Percentiles rank a stretch among this genome's conserved stretches.
phyloP scores from a whole-genome alignment of 768 basidiomycete species.

The Infundibulicybe gibba region DNA sequence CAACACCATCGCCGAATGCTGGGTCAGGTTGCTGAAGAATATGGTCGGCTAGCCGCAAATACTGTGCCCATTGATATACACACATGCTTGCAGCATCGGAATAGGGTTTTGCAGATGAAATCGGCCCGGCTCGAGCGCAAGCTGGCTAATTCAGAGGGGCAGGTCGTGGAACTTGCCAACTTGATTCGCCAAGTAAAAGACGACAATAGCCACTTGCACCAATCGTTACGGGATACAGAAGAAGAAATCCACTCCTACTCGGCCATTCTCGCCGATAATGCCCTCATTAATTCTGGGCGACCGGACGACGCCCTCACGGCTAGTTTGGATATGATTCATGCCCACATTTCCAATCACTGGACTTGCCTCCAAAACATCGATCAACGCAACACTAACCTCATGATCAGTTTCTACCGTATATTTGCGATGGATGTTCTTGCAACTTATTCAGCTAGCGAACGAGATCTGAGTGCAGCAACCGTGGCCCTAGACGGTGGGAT shows the following conservation, averaged over 20 bases:
- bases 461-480: too few species aligned
- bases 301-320: not conserved
- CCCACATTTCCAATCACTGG: not conserved
- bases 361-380: too few species aligned
- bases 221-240: slow-evolving; percentile 27
- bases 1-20: slow-evolving; percentile 47
- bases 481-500: too few species aligned
- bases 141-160: slow-evolving; percentile 62
- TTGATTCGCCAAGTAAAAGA: slow-evolving; percentile 58
- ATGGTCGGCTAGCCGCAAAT: slow-evolving; percentile 43
- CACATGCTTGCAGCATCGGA: slow-evolving; percentile 34
- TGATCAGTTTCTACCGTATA: too few species aligned
- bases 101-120: slow-evolving; percentile 34
- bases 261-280: too few species aligned
- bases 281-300: too few species aligned
- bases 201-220: slow-evolving; percentile 40
- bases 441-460: too few species aligned
- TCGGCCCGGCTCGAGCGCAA: slow-evolving; percentile 61
- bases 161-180: slow-evolving; percentile 60
- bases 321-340: not conserved
- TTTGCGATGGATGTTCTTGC: too few species aligned
- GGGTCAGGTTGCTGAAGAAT: slow-evolving; percentile 47
- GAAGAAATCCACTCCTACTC: slow-evolving; percentile 26
- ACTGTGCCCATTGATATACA: slow-evolving; percentile 35
- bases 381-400: too few species aligned